Base-by-base conservation (phyloP, 768 basidiomycete species). In the Infundibulicybe gibba region DNA sequence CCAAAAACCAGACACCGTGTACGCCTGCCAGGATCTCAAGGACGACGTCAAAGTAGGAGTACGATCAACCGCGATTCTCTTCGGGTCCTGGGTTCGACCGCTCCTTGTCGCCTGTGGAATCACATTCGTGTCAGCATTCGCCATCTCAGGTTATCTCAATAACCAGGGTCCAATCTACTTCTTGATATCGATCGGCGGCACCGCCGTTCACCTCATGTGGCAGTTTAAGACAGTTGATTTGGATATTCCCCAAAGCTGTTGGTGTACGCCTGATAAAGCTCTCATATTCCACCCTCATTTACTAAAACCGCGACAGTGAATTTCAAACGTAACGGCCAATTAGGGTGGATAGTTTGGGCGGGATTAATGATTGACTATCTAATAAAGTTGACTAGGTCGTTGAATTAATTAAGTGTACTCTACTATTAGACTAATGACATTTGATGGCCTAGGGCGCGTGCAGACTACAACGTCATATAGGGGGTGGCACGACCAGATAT, bases 1-100 rank as follows among this genome's bases (percentile, higher is more conserved):
- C 30, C 37, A 16, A 32, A 6, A 12, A 16, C 3, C 39, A 60
- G 59, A 54, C 40, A 58, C 57, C n/a, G 55, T 60, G 49, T 90
- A 91, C 58, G 87, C 85, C 14, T 88, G 85, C 60, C 79, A 89
- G 69, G 89, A 91, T 62, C 82, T 84, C 47, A 63, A 72, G 47
- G 89, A 90, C 65, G 88, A 90, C 61, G 62, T 82, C 34, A 74
- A 78, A 43, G 81, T 79, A 47, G 85, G 84, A n/a, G 80, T 90
- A 34, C 79, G 81, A 50, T 90, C 86, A 6, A 90, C 85, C 19
- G 87, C 89, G 0, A 75, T 90, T 38, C 71, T 87, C 12, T 87
- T 86, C 57, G 85, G 82, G 12, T 62, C 69, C 2, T 72, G 74
- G 62, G 79, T 86, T 30, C 71, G 77, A 2, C 73, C 79, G 0